Evolutionary conservation across 2,329 filamentous ascomycete genomes (phyloP), one percentile per base, ranked within the genome.

Genomic region (Xylaria sp.): DNA sequence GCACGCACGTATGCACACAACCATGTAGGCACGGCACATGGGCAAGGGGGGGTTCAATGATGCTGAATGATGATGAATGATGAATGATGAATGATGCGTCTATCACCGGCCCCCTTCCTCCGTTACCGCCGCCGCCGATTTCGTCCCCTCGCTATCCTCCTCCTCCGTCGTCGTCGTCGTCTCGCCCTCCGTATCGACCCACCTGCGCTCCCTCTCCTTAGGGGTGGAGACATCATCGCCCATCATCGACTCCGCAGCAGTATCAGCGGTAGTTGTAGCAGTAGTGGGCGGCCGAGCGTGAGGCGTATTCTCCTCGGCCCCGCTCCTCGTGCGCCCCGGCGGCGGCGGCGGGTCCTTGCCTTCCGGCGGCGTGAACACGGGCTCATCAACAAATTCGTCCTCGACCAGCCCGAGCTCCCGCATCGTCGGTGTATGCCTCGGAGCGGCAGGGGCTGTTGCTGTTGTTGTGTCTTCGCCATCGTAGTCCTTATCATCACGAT

Each of bases 351-450:
- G 46, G 18, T 60, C 61, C 20, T 66, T 65, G 20, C 67, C 59
- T 41, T 60, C 64, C 66, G 64, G 66, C 13, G 64, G 64, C 20
- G 62, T n/a, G n/a, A n/a, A 64, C 8, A 57, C 55, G 2, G 58
- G 38, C 20, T 60, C 52, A 7, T 42, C 57, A 37, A 57, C 57
- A 4, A 56, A 44, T 7, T 48, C 52, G 18, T 62, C 53, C 50
- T 50, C 42, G 39, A 50, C 45, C 39, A 48, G 18, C 29, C 24
- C 46, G 7, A 41, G 39, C 39, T 22, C 21, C 55, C 22, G 51
- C 48, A 7, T 54, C 54, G 9, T 57, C 54, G 26, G 60, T 63
- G 17, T 62, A 49, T 56, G 58, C 51, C 53, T 66, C 22, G 53
- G 63, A n/a, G n/a, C 13, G 52, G 48, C 16, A 8, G 53, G 49